Conservation (phyloP, 2,329 filamentous ascomycete genomes). For the Botryotinia globosa region DNA sequence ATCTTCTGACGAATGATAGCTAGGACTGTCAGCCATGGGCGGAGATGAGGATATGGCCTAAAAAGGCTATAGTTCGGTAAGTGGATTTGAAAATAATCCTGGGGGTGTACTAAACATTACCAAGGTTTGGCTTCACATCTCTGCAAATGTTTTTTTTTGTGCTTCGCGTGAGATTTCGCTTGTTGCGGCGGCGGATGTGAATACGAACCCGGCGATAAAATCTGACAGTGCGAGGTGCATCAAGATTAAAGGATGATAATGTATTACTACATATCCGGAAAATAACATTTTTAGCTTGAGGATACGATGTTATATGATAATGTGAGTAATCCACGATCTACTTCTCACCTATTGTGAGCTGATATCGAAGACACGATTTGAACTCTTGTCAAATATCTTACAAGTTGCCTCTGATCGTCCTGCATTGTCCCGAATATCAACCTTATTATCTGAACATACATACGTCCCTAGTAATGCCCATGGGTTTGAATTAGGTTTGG, state of each 20-base stretch:
- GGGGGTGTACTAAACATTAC: neutral
- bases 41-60: conserved; percentile 13
- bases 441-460: neutral
- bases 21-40: neutral
- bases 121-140: neutral
- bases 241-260: conserved; percentile 18
- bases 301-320: neutral
- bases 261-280: conserved; percentile 14
- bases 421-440: conserved; percentile 6
- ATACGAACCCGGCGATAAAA: conserved; percentile 18
- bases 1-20: conserved; percentile 8
- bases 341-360: neutral
- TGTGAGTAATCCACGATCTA: conserved; percentile 16
- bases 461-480: neutral
- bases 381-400: neutral
- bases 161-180: conserved; percentile 14
- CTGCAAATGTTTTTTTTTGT: neutral
- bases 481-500: conserved; percentile 4
- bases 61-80: neutral
- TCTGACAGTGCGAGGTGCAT: conserved; percentile 10
- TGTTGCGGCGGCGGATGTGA: conserved; percentile 19
- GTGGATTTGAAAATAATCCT: conserved; percentile 7
- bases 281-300: conserved; percentile 9
- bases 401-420: neutral
- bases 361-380: conserved; percentile 1